A percentile compares a stretch with the other conserved stretches of the same genome.
phyloP scores from a whole-genome alignment of 257 asterid species.

The Scutellaria minor region DNA sequence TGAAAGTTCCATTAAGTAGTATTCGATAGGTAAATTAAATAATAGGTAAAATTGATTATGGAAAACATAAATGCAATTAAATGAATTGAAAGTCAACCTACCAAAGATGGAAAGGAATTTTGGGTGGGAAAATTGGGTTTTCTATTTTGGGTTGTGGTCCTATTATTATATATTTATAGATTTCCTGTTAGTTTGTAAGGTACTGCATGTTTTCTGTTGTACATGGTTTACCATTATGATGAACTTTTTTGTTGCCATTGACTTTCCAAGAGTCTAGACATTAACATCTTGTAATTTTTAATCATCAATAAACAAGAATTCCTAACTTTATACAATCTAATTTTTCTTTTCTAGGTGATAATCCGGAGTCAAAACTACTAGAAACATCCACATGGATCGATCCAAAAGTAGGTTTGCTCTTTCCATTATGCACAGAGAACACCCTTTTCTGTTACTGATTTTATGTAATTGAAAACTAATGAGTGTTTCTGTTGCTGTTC shows the following conservation, averaged over 20 bases:
- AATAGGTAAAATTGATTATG: too few species aligned
- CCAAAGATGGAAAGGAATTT: too few species aligned
- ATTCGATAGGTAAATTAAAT: too few species aligned
- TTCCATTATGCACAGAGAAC: constrained; percentile 5
- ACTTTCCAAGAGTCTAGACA: constrained; percentile 5
- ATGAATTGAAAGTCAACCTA: too few species aligned
- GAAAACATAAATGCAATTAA: too few species aligned
- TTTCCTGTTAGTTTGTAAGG: constrained; percentile 28
- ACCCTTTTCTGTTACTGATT: background rate
- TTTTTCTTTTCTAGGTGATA: constrained; percentile 57
- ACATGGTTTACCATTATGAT: constrained; percentile 18
- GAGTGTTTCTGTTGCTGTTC: constrained; percentile 28
- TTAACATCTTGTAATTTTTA: constrained; percentile 17
- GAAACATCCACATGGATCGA: constrained; percentile 78
- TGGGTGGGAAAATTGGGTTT: too few species aligned
- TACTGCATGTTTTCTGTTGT: constrained; percentile 1
- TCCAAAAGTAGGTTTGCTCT: constrained; percentile 59
- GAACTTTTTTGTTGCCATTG: constrained; percentile 12
- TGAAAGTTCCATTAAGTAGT: too few species aligned
- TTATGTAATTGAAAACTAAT: constrained; percentile 14
- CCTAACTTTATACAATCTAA: background rate
- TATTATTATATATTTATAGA: background rate
- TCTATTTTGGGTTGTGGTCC: background rate
- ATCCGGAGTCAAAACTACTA: constrained; percentile 59
- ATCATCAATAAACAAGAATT: constrained; percentile 11